Evolutionary conservation across 139 green algal species (phyloP), one percentile per base, ranked within the genome.

Genomic region (Micractinium sp.): DNA sequence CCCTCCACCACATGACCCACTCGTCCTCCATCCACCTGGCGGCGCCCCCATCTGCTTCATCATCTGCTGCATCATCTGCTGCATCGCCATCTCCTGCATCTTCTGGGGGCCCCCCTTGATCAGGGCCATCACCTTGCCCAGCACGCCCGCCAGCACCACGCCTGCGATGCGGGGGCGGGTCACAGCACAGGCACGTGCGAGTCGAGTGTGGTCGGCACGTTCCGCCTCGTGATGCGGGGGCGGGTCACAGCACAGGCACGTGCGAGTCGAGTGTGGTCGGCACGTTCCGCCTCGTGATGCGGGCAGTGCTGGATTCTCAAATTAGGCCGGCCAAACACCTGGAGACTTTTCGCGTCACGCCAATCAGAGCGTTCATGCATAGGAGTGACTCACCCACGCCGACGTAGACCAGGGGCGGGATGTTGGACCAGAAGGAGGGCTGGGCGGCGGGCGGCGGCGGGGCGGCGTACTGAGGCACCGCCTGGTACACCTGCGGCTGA

Each of bases 41-140:
- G 56, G 41, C 36, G 35, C 73, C 4, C 89, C 89, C 84, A 90
- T 90, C 83, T 93, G 90, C 83, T 93, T 93, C 88, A 93, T 91
- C 90, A 93, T 93, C 60, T 93, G 91, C 66, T 93, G 81, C 91
- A 93, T 92, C 83, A 90, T 88, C 73, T 87, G 74, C 71, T 93
- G 31, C 88, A 91, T 91, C 1, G 88, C 88, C 83, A 90, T 85
- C 66, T 90, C 35, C 82, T 93, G 90, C 88, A 93, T 85, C 71
- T 91, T 93, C 60, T 89, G 82, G 12, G 88, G 88, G 23, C 88
- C 90, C 36, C 88, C 90, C 74, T 85, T 85, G 16, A 93, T 39
- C 18, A 93, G 38, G 0, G 78, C 80, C 31, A 93, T 20, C 23
- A 83, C 90, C 56, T 88, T 78, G 69, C 20, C 35, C 25, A 93